These are phyloP conservation scores for Silybum marianum DNA, from an alignment of 129 eudicot genomes.

Conservation along the genomic window DNA sequence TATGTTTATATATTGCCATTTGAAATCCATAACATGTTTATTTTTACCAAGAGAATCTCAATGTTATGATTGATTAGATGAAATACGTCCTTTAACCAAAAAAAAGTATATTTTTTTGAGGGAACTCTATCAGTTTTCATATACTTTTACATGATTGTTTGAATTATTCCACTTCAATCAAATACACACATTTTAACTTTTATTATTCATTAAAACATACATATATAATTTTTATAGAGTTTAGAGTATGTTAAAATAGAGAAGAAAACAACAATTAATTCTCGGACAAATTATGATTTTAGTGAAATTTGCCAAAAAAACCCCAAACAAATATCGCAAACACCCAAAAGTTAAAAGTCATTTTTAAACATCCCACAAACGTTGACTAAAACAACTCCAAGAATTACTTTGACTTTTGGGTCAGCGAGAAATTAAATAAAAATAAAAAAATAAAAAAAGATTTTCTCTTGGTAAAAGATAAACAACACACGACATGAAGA, in stretches of 20 bases:
- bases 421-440: conserved; percentile 38
- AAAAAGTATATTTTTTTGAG: too few relatives aligned
- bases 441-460: neutral
- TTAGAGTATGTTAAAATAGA: neutral
- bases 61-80: too few relatives aligned
- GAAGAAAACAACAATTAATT: neutral
- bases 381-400: conserved; percentile 41
- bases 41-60: too few relatives aligned
- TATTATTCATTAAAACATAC: neutral
- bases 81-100: too few relatives aligned
- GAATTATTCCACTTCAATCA: too few relatives aligned
- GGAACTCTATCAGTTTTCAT: too few relatives aligned
- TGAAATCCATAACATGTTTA: too few relatives aligned
- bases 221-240: neutral
- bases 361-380: conserved; percentile 31
- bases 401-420: conserved; percentile 44
- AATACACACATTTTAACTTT: neutral
- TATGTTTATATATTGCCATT: too few relatives aligned
- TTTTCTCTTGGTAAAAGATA: conserved; percentile 33
- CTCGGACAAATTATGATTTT: neutral
- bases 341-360: conserved; percentile 20
- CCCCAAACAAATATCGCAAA: conserved; percentile 29
- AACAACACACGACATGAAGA: conserved; percentile 44
- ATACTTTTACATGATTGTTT: too few relatives aligned
- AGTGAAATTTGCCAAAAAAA: conserved; percentile 1